These are phyloP conservation scores for Ormosia semicastrata DNA, from an alignment of 306 rosid species.

Conservation along the genomic window DNA sequence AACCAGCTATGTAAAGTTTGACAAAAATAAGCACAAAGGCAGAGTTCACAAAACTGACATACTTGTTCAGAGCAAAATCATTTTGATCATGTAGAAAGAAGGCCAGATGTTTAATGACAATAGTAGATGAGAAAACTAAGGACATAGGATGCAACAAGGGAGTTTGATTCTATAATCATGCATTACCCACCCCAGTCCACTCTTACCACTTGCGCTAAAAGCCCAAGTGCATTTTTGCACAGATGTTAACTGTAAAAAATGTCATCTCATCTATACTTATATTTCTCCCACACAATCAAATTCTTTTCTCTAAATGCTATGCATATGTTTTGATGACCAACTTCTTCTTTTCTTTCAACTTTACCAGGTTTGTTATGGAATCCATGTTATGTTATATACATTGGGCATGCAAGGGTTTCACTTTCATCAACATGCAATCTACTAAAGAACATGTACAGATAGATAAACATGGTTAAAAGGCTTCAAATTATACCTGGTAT, in stretches of 20 bases:
- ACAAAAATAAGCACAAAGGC: background rate
- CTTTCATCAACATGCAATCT: background rate
- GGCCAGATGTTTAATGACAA: background rate
- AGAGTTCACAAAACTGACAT: background rate
- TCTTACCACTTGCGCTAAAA: background rate
- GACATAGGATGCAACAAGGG: background rate
- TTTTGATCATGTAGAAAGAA: background rate
- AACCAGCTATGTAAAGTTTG: background rate
- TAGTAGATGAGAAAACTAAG: background rate
- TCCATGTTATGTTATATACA: background rate
- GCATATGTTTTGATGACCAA: background rate
- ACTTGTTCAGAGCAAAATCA: background rate
- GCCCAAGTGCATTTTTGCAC: background rate
- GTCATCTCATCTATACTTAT: background rate
- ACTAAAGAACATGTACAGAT: background rate
- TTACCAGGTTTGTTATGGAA: background rate
- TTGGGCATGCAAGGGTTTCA: background rate
- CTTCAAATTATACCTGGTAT: background rate
- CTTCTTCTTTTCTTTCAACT: constrained; percentile 23
- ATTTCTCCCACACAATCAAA: background rate
- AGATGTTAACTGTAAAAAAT: background rate
- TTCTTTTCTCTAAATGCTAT: background rate
- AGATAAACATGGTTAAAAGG: background rate
- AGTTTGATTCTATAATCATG: background rate
- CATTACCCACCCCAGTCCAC: background rate